Conservation (phyloP, 805 yeast genomes). For the Metschnikowia vanudenii region DNA sequence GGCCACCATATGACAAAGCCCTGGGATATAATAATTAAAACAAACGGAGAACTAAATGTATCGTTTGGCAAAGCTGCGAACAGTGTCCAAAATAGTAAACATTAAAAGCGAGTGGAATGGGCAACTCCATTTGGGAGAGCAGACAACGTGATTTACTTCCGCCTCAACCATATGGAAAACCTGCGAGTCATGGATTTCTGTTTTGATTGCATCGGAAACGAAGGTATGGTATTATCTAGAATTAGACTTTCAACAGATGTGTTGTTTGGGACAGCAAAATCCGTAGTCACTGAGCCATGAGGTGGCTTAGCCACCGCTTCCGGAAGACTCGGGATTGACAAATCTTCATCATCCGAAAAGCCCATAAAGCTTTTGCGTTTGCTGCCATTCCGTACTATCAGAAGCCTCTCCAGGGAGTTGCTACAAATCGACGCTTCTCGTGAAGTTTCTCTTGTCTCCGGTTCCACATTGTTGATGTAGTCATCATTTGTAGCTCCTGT, state of each 20-base stretch:
- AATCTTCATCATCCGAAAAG: not conserved
- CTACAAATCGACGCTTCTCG: not conserved
- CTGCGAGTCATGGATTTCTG: constrained; percentile 11
- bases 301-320: not conserved
- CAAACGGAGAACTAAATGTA: constrained; percentile 5
- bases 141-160: not conserved
- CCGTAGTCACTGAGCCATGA: not conserved
- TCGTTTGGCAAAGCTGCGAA: not conserved
- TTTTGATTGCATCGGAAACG: not conserved
- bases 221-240: not conserved
- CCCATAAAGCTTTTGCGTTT: constrained; percentile 10
- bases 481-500: not conserved
- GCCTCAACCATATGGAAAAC: constrained; percentile 9
- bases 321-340: not conserved
- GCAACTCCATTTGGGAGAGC: not conserved
- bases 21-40: not conserved
- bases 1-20: not conserved
- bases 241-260: not conserved
- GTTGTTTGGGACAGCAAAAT: not conserved
- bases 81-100: not conserved
- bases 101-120: not conserved
- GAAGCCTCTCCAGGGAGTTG: not conserved
- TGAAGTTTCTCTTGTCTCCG: not conserved
- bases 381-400: not conserved
- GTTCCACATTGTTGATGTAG: not conserved